Conservation (phyloP, 257 asterid genomes). For the Verbena officinalis region DNA sequence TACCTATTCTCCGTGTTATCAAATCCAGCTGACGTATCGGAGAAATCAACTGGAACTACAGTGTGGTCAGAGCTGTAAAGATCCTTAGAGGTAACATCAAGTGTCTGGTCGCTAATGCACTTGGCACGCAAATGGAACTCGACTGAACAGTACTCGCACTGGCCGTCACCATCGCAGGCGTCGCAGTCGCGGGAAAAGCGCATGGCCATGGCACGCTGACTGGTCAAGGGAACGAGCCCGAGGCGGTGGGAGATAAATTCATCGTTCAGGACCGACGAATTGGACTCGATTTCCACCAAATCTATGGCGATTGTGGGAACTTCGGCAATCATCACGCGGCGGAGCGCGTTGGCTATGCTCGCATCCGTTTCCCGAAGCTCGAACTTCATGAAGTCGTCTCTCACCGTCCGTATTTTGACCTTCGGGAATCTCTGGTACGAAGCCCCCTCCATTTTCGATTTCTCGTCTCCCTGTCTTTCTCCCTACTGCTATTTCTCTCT, state of each 20-base stretch:
- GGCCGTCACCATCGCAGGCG: constrained; percentile 98
- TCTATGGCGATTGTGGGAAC: constrained; percentile 96
- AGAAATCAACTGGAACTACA: constrained; percentile 81
- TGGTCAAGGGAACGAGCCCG: constrained; percentile 81
- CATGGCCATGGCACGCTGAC: constrained; percentile 97
- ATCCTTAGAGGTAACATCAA: constrained; percentile 90
- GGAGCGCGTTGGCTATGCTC: constrained; percentile 94
- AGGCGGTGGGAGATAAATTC: constrained; percentile 97
- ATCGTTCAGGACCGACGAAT: constrained; percentile 87
- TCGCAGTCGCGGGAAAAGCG: constrained; percentile 97
- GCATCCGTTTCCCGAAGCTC: constrained; percentile 95
- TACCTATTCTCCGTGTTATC: constrained; percentile 55
- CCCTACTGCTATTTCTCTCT: not conserved
- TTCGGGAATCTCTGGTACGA: constrained; percentile 90
- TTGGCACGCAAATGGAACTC: constrained; percentile 86
- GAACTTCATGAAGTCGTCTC: constrained; percentile 77
- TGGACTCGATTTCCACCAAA: constrained; percentile 94
- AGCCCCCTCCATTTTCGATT: constrained; percentile 58
- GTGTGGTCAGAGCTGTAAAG: constrained; percentile 88
- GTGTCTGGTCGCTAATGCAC: constrained; percentile 78
- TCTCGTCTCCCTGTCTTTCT: constrained; percentile 8
- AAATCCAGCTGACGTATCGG: constrained; percentile 54
- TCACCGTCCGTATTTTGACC: constrained; percentile 76
- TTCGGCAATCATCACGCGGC: constrained; percentile 97
- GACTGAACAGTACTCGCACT: constrained; percentile 95